Conservation (phyloP, 108 stramenopile genomes). For the Nitzschia putrida region DNA sequence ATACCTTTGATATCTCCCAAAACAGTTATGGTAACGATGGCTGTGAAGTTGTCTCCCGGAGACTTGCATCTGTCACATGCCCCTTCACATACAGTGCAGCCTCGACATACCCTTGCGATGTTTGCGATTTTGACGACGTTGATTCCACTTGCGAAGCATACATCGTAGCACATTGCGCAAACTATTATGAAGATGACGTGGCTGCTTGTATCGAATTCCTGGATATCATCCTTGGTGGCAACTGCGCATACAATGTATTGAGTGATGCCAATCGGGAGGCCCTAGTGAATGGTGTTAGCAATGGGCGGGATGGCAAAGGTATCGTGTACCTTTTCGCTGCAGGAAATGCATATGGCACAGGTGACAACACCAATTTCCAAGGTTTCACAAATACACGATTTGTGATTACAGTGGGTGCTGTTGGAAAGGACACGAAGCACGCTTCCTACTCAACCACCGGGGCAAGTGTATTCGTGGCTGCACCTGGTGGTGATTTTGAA, state of each 20-base stretch:
- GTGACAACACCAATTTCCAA: constrained; percentile 45
- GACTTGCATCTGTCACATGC: neutral
- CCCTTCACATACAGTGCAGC: neutral
- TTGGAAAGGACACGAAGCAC: constrained; percentile 39
- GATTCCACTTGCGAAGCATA: constrained; percentile 9
- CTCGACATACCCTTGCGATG: constrained; percentile 7
- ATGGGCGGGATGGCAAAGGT: constrained; percentile 55
- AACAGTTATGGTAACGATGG: constrained; percentile 34
- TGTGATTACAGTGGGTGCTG: constrained; percentile 49
- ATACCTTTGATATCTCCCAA: constrained; percentile 40
- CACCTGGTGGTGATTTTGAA: constrained; percentile 46
- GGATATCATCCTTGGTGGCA: constrained; percentile 24
- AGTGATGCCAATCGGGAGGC: neutral
- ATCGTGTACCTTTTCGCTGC: constrained; percentile 48
- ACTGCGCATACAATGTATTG: constrained; percentile 29
- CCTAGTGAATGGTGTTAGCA: constrained; percentile 13
- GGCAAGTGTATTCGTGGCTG: constrained; percentile 40
- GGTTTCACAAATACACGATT: constrained; percentile 38
- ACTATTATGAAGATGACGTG: constrained; percentile 22
- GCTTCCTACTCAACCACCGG: constrained; percentile 46
- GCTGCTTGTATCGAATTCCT: constrained; percentile 39
- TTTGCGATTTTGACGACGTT: neutral
- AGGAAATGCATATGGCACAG: constrained; percentile 41
- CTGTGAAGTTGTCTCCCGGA: neutral
- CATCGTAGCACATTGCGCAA: constrained; percentile 28